Percentiles rank a stretch among this genome's conserved stretches.
phyloP scores from a whole-genome alignment of 257 asterid species.

The Lavandula angustifolia region DNA sequence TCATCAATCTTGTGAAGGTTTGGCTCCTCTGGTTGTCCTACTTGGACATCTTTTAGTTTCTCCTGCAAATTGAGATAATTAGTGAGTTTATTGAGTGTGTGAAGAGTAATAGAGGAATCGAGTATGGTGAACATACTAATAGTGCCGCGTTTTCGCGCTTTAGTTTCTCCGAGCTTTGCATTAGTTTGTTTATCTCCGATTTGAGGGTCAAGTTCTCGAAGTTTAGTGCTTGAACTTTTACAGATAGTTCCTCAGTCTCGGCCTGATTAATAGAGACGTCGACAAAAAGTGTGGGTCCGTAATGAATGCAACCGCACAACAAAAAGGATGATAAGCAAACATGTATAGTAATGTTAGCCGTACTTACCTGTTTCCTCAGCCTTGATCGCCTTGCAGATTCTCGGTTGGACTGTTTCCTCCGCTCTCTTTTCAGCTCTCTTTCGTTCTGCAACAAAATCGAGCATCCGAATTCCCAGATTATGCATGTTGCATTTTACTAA shows the following conservation, averaged over 20 bases:
- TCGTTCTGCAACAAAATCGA: constrained; percentile 58
- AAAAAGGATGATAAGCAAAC: not conserved
- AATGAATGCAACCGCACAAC: not conserved
- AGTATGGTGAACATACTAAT: constrained; percentile 42
- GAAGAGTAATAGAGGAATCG: not conserved
- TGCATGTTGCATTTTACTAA: not conserved
- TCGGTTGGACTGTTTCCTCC: constrained; percentile 95
- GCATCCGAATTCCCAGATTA: too few relatives aligned
- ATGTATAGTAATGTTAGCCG: not conserved
- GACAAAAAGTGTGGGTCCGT: not conserved
- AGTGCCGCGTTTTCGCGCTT: constrained; percentile 72
- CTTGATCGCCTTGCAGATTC: constrained; percentile 99
- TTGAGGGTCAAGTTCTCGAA: constrained; percentile 72
- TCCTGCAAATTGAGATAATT: constrained; percentile 47
- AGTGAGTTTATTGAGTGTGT: not conserved
- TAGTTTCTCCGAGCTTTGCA: constrained; percentile 63
- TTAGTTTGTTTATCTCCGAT: constrained; percentile 65
- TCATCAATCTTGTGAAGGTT: constrained; percentile 46
- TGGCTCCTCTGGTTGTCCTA: constrained; percentile 39
- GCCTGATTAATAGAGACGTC: constrained; percentile 49
- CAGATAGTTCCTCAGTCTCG: constrained; percentile 83
- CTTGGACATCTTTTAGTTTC: constrained; percentile 48
- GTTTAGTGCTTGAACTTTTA: constrained; percentile 64
- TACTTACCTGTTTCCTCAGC: constrained; percentile 99
- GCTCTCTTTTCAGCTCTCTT: constrained; percentile 82